phyloP scores from a whole-genome alignment of 495 filamentous ascomycete genomes.

The Beverwykella pulmonaria region DNA sequence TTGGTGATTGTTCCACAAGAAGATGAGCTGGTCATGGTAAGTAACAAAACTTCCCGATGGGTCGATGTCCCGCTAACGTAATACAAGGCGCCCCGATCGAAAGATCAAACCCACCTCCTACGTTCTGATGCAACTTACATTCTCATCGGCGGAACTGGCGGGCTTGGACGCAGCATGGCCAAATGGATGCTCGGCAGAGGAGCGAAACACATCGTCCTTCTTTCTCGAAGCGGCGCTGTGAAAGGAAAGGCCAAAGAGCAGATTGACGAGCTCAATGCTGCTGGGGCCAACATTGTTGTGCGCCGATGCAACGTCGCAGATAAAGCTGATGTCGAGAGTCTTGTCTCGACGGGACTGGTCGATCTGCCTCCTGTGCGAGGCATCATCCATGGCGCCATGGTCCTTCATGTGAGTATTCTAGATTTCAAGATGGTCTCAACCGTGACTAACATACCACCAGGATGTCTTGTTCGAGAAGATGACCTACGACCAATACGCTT shows the following conservation, averaged over 20 bases:
- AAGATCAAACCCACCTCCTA: conserved; percentile 5
- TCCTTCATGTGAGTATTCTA: conserved; percentile 12
- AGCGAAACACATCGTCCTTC: conserved; percentile 30
- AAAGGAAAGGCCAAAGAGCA: conserved; percentile 7
- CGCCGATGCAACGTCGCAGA: conserved; percentile 23
- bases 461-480: conserved; percentile 27
- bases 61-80: not conserved
- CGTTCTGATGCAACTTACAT: conserved; percentile 46
- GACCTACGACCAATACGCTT: conserved; percentile 17
- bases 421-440: not conserved
- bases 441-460: not conserved
- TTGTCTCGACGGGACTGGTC: not conserved
- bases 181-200: conserved; percentile 34
- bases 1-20: conserved; percentile 14
- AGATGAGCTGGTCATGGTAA: conserved; percentile 13
- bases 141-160: conserved; percentile 52
- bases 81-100: not conserved
- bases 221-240: conserved; percentile 26
- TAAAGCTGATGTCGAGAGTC: conserved; percentile 6
- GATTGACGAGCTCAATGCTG: conserved; percentile 9
- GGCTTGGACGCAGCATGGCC: conserved; percentile 45
- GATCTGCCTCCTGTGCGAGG: conserved; percentile 20
- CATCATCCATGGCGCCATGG: conserved; percentile 33
- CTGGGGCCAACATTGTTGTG: conserved; percentile 6
- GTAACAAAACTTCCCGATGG: not conserved